Conservation (phyloP, 768 basidiomycete species). For the Amanita polypyramis region DNA sequence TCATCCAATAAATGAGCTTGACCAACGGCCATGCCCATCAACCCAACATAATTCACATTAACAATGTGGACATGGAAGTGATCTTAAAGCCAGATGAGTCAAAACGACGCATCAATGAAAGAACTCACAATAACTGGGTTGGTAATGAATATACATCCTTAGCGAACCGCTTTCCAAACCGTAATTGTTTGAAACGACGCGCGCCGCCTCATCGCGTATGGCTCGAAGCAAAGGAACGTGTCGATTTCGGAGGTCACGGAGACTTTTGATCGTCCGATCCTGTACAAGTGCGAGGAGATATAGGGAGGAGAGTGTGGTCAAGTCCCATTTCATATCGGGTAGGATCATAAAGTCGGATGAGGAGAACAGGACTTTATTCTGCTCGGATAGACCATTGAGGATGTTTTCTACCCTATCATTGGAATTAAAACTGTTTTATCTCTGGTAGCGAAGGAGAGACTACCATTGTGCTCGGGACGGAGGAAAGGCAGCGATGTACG, state of each 20-base stretch:
- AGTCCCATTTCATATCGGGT: slow-evolving; percentile 98
- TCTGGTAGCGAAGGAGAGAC: slow-evolving; percentile 3
- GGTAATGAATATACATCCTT: slow-evolving; percentile 87
- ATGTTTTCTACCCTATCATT: slow-evolving; percentile 74
- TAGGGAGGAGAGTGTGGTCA: slow-evolving; percentile 57
- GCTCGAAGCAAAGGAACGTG: slow-evolving; percentile 61
- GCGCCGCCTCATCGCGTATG: slow-evolving; percentile 47
- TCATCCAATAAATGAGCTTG: slow-evolving; percentile 93
- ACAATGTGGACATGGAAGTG: slow-evolving; percentile 94
- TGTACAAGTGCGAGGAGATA: slow-evolving; percentile 79
- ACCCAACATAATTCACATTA: slow-evolving; percentile 56
- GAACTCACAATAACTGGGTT: slow-evolving; percentile 83
- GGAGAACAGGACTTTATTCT: slow-evolving; percentile 58
- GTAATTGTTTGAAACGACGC: slow-evolving; percentile 52
- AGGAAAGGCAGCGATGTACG: slow-evolving; percentile 73
- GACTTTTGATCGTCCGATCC: slow-evolving; percentile 48
- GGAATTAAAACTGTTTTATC: neutral
- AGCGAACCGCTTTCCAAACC: slow-evolving; percentile 50
- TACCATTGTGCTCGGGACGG: slow-evolving; percentile 76
- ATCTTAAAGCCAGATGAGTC: slow-evolving; percentile 33
- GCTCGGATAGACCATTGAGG: slow-evolving; percentile 65
- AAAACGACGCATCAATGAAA: neutral
- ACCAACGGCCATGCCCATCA: slow-evolving; percentile 71
- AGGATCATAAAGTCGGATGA: slow-evolving; percentile 64
- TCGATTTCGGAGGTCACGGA: slow-evolving; percentile 60